Evolutionary conservation across 176 grass and related monocot species (phyloP).

Genomic region (Stipa capillata): DNA sequence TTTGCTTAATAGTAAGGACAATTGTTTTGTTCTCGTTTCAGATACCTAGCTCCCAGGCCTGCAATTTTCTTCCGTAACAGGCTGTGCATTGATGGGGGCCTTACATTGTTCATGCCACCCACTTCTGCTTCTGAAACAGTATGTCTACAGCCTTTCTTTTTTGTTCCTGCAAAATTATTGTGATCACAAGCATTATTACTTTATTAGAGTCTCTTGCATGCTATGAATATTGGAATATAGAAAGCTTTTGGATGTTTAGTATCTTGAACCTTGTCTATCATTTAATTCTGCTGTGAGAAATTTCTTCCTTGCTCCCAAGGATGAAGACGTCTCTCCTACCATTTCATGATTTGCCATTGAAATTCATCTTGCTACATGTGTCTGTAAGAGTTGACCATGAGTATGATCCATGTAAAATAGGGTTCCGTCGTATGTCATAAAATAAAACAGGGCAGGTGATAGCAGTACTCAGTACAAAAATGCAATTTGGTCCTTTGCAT

Average conservation of each 20-base stretch:
- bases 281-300: background rate
- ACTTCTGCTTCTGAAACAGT: conserved; percentile 89
- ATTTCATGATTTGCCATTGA: background rate
- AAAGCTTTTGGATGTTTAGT: background rate
- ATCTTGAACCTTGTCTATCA: background rate
- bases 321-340: background rate
- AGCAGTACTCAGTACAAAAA: background rate
- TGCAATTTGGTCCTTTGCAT: background rate
- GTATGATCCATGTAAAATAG: background rate
- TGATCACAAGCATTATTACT: background rate
- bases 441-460: too few species aligned
- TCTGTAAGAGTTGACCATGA: background rate
- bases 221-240: background rate
- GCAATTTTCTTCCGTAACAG: conserved; percentile 72
- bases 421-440: background rate
- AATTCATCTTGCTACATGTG: background rate
- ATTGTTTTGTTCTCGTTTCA: conserved; percentile 25
- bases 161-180: background rate
- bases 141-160: background rate
- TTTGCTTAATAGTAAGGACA: background rate
- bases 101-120: conserved; percentile 98
- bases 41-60: conserved; percentile 78
- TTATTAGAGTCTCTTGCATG: background rate
- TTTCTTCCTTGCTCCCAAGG: background rate
- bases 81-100: conserved; percentile 84